These are phyloP conservation scores for Amesomyces nigricolor DNA, from an alignment of 2,329 filamentous ascomycete genomes.

Conservation along the genomic window DNA sequence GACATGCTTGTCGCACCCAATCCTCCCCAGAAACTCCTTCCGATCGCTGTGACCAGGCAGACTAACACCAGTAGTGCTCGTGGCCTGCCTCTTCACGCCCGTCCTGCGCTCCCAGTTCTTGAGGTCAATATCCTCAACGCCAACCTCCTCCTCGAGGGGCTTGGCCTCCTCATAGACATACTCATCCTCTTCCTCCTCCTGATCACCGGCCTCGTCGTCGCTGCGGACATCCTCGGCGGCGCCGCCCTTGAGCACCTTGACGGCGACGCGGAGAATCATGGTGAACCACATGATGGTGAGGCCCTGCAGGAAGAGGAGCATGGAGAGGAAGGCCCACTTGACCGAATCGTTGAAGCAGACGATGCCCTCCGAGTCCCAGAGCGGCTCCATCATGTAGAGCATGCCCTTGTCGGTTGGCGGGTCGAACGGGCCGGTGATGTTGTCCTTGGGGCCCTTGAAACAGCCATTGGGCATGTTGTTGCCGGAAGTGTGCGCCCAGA, in stretches of 20 bases:
- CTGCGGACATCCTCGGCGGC: slow-evolving; percentile 81
- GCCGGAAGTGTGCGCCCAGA: slow-evolving; percentile 59
- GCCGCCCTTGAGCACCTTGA: slow-evolving; percentile 69
- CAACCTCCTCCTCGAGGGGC: slow-evolving; percentile 67
- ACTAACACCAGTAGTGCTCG: slow-evolving; percentile 52
- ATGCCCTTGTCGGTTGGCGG: slow-evolving; percentile 47
- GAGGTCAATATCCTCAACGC: slow-evolving; percentile 64
- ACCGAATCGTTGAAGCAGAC: slow-evolving; percentile 76
- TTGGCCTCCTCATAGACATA: slow-evolving; percentile 49
- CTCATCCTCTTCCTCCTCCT: slow-evolving; percentile 50
- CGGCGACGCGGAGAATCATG: slow-evolving; percentile 79
- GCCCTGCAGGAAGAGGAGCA: slow-evolving; percentile 71
- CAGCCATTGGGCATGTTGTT: slow-evolving; percentile 61
- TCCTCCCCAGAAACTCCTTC: slow-evolving; percentile 75
- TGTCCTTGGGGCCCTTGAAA: slow-evolving; percentile 55
- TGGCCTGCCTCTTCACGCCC: slow-evolving; percentile 48
- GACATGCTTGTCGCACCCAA: slow-evolving; percentile 75
- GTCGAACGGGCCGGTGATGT: slow-evolving; percentile 49
- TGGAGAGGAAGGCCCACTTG: slow-evolving; percentile 68
- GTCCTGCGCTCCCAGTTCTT: slow-evolving; percentile 56
- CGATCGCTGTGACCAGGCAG: slow-evolving; percentile 66
- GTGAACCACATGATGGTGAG: slow-evolving; percentile 81
- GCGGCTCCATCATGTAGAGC: slow-evolving; percentile 66
- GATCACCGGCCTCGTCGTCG: slow-evolving; percentile 72
- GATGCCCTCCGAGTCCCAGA: slow-evolving; percentile 62